Percentiles rank a stretch among this genome's conserved stretches.
Conservation (phyloP, 495 filamentous ascomycete species). For the Penicillium daleae region DNA sequence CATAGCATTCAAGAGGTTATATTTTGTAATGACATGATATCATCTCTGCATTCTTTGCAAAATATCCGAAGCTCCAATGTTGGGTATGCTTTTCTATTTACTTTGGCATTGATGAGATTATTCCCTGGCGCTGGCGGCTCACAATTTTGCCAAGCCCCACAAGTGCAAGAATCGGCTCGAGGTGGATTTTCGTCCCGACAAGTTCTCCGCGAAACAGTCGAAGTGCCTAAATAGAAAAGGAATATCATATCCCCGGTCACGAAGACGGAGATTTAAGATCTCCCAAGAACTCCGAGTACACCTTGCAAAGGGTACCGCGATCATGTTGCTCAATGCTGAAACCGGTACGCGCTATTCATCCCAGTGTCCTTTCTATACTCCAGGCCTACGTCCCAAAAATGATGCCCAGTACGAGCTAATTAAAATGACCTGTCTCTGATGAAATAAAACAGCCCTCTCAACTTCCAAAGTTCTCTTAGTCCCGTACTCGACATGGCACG, state of each 20-base stretch:
- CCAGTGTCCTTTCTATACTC: constrained; percentile 10
- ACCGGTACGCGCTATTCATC: constrained; percentile 35
- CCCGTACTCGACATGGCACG: constrained; percentile 82
- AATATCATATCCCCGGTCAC: neutral
- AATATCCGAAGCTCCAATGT: neutral
- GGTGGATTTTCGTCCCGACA: neutral
- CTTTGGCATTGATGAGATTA: neutral
- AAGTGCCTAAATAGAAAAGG: neutral
- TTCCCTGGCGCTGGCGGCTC: neutral
- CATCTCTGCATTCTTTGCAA: too few relatives aligned
- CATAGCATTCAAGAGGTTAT: constrained; percentile 9
- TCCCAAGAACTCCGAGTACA: neutral
- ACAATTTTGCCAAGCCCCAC: constrained; percentile 11
- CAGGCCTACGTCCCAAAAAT: neutral
- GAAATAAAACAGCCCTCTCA: constrained; percentile 58
- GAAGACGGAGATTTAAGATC: neutral
- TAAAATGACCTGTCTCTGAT: too few relatives aligned
- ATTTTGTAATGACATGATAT: constrained; percentile 11
- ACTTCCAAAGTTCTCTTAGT: constrained; percentile 71
- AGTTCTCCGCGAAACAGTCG: neutral
- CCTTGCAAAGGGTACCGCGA: neutral
- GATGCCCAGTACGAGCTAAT: neutral
- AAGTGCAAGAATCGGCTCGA: constrained; percentile 8
- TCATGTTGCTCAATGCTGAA: constrained; percentile 48
- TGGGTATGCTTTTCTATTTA: neutral